phyloP scores from a whole-genome alignment of 371 early-diverging fungal genomes.

The Mucor sp. region DNA sequence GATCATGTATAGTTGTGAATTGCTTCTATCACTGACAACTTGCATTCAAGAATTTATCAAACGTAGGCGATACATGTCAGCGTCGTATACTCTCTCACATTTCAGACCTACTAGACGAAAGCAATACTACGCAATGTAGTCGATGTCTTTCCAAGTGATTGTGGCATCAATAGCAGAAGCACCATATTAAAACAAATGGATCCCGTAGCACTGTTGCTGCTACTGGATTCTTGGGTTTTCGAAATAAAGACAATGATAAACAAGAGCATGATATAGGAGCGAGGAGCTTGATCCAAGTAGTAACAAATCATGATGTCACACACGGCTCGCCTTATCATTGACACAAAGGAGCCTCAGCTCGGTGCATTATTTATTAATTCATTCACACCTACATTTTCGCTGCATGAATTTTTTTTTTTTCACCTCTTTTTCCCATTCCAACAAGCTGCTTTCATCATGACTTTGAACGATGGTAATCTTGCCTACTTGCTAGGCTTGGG shows the following conservation, averaged over 20 bases:
- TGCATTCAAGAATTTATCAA: too few species aligned
- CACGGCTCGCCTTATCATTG: neutral
- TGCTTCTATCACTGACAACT: too few species aligned
- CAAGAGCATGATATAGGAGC: neutral
- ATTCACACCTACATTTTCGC: neutral
- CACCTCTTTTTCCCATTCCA: neutral
- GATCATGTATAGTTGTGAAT: too few species aligned
- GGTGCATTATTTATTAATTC: neutral
- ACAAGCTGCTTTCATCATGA: neutral
- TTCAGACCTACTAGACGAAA: too few species aligned
- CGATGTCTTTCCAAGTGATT: too few species aligned
- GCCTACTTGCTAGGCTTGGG: conserved; percentile 39
- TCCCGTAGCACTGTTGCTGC: neutral
- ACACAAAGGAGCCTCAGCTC: neutral
- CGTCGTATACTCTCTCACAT: too few species aligned
- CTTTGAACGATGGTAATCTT: conserved; percentile 22
- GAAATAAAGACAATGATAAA: neutral
- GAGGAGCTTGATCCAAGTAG: neutral
- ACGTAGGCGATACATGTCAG: too few species aligned
- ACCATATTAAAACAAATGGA: neutral
- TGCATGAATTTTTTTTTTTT: neutral
- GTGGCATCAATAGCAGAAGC: too few species aligned
- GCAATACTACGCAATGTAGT: too few species aligned
- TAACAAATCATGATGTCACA: neutral
- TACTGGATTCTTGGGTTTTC: neutral